These are phyloP conservation scores for Gloeophyllum trabeum DNA, from an alignment of 768 basidiomycete species.

Conservation along the genomic window DNA sequence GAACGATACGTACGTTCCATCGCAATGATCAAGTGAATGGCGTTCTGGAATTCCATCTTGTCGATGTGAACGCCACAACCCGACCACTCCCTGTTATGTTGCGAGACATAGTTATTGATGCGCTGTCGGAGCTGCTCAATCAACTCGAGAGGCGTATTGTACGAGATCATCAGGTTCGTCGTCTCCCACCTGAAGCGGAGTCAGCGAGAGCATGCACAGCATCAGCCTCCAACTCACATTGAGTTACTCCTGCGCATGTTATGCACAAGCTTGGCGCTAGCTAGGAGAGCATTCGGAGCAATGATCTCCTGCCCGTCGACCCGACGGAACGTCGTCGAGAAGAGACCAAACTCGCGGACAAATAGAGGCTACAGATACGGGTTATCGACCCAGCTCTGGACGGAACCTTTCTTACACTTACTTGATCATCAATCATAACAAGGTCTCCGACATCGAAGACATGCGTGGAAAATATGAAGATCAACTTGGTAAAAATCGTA, in stretches of 20 bases:
- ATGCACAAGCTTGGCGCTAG: conserved; percentile 64
- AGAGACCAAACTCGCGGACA: conserved; percentile 72
- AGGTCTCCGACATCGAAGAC: conserved; percentile 81
- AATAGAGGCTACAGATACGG: too few species aligned
- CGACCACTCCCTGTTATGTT: conserved; percentile 69
- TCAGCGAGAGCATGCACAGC: background rate
- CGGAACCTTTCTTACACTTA: conserved; percentile 21
- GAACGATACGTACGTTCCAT: conserved; percentile 55
- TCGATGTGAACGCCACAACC: conserved; percentile 55
- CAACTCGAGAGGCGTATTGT: conserved; percentile 58
- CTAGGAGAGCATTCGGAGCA: conserved; percentile 64
- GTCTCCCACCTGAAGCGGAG: conserved; percentile 44
- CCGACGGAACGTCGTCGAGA: conserved; percentile 69
- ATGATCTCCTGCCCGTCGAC: conserved; percentile 76
- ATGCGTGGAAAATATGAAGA: conserved; percentile 80
- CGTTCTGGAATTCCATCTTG: conserved; percentile 71
- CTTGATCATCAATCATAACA: conserved; percentile 73
- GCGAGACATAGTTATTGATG: conserved; percentile 44
- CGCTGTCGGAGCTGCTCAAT: conserved; percentile 56
- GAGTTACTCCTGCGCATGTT: conserved; percentile 67
- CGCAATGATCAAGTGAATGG: conserved; percentile 51
- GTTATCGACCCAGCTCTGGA: too few species aligned
- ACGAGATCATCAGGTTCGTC: conserved; percentile 53
- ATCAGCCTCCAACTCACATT: conserved; percentile 35
- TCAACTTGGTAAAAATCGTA: conserved; percentile 32